Percentiles rank a stretch among this genome's conserved stretches.
Evolutionary conservation across 140 eudicot species (phyloP).

Genomic region (Senecio squalidus): DNA sequence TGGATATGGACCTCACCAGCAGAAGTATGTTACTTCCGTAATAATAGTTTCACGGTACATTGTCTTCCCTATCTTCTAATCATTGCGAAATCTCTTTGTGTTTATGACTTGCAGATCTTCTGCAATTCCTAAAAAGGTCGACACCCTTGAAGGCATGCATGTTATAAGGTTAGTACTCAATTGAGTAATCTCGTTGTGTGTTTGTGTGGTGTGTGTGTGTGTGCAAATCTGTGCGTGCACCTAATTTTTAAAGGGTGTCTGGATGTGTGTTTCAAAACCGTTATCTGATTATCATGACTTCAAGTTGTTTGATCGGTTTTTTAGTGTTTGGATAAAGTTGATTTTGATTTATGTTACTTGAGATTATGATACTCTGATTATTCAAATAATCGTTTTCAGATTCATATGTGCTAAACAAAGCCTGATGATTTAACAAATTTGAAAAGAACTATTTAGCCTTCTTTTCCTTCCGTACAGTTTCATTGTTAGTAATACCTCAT

Average conservation of each 20-base stretch:
- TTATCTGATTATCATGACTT: background rate
- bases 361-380: too few species aligned
- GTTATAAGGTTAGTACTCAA: slow-evolving; percentile 44
- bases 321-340: too few species aligned
- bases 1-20: slow-evolving; percentile 87
- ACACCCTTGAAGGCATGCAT: slow-evolving; percentile 35
- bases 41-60: background rate
- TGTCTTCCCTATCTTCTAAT: background rate
- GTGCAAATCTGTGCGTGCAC: background rate
- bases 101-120: slow-evolving; percentile 29
- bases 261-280: background rate
- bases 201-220: background rate
- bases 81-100: background rate
- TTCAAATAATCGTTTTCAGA: too few species aligned
- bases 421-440: too few species aligned
- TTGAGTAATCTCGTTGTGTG: background rate
- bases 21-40: slow-evolving; percentile 46
- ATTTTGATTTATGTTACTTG: too few species aligned
- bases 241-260: background rate
- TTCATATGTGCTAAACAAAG: too few species aligned
- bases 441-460: too few species aligned
- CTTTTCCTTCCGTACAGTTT: too few species aligned
- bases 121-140: slow-evolving; percentile 39
- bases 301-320: too few species aligned
- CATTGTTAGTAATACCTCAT: too few species aligned